Base-by-base conservation (phyloP, 371 early-diverging fungal species). In the Phascolomyces articulosus region DNA sequence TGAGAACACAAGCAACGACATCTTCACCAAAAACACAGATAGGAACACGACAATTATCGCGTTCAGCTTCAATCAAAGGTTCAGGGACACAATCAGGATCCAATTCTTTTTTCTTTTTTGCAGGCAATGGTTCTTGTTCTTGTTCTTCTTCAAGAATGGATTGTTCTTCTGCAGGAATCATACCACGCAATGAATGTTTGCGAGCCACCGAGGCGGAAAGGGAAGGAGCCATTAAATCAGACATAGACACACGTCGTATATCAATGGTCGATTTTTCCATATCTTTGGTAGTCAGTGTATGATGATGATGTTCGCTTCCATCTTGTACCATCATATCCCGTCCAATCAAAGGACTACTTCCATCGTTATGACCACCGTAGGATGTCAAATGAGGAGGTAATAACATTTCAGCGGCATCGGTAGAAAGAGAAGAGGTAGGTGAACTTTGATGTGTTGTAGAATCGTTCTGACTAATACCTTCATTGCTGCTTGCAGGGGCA, bases 21-120 rank as follows among this genome's bases (percentile, higher is more conserved):
- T 79, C 67, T 55, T 73, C 73, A 10, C 88, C 89, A 71, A 83
- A 86, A 0, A 78, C 74, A 26, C 70, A 71, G 27, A 89, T 84
- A 20, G 86, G 70, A 8, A 79, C 65, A 3, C 69, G 80, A 60
- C 75, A 86, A 21, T 82, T 77, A 3, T 63, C 71, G 8, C 74
- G 70, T 58, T 85, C 85, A 41, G 81, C 80, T 11, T 85, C 87
- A 40, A 84, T 77, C 24, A 90, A 66, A 15, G 79, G 72, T 41
- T 87, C 87, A 31, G 84, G 78, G 49, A 76, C 63, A 57, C 65
- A 70, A 13, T 75, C 77, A 3, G 76, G 54, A 63, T 73, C 83
- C 15, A 68, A 23, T 4, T 51, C 51, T 23, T 51, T 51, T 24
- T 51, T 51, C 26, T 11, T 20, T 15, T 51, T 51, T 51, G 34